Evolutionary conservation across 164 flowering plant genomes (phyloP), one percentile per base, ranked within the genome.

Genomic region (Annona squamosa): DNA sequence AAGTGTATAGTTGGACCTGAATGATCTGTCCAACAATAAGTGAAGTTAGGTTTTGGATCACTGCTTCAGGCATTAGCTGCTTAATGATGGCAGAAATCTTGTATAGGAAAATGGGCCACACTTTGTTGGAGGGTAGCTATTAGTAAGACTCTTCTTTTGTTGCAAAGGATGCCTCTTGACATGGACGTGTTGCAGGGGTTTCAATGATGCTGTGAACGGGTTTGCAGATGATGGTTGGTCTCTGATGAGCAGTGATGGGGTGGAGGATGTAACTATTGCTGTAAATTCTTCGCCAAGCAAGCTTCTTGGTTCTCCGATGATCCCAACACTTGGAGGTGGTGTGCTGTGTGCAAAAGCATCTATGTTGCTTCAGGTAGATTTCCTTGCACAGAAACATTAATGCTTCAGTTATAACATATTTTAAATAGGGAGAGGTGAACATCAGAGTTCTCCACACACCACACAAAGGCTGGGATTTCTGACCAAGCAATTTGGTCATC

Each of bases 191-290:
- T 4, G 13, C 79, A 90, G 94, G 86, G 97, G 94, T 1, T 91
- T 91, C 73, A 89, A 91, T 77, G 94, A 91, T 77, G 97, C 94
- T 67, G 84, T 91, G 26, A 91, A 88, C 84, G 97, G 94, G 67
- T 91, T 91, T 84, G 75, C 78, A 48, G 97, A 90, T 81, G 94
- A 90, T 82, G 97, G 97, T 4, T 91, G 97, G 97, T 86, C 94
- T 0, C 69, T 86, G 18, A 67, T 91, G 86, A 81, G 79, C 68
- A 82, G 84, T 77, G 94, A 90, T 77, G 97, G 97, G 41, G 80
- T 79, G 70, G 97, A 92, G 72, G 95, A 92, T 82, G 92, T 92
- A 3, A 92, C 93, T 9, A 82, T 92, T 72, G 84, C 74, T 13
- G 69, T 89, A n/a, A 92, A 92, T 71, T 85, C 91, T 19, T 82